Evolutionary conservation across 2,329 filamentous ascomycete species (phyloP), one percentile per base, ranked within the genome.

Genomic region (Paecilomyces dactylethromorphus): DNA sequence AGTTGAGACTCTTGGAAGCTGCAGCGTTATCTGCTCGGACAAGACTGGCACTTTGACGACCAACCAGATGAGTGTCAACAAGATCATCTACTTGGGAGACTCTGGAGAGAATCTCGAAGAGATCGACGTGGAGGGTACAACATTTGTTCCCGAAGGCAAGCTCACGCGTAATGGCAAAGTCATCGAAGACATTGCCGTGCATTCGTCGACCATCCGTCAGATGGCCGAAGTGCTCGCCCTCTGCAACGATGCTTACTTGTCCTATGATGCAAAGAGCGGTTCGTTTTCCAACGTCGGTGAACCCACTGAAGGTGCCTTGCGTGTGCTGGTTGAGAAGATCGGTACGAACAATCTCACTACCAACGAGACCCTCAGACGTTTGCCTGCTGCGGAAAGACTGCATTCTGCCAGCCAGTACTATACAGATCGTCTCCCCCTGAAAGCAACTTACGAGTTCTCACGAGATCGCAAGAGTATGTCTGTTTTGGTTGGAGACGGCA

Each of bases 391-490:
- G 31, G 78, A 92, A 63, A 85, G 86, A 63, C 82, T 94, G 49
- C 89, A 97, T 78, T 85, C 88, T 68, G 87, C 91, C 60, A 97
- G 92, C 79, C 83, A 87, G 64, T 87, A 87, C 77, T 97, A 96
- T 73, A 92, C 96, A 77, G 82, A 86, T 65, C 83, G 85, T 65
- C 84, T 87, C 55, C 85, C 86, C 56, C 86, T 89, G 50, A 82
- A 96, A 58, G 88, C 92, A 8, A 96, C 92, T 11, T 99, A 91
- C 68, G 94, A 99, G 73, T 99, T 99, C 78, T 97, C 94, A 1
- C 87, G 94, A 67, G 94, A 99, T 76, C 87, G 94, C 63, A 99
- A 99, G 85, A 97, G 93, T 77, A 99, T 99, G 94, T 99, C 94
- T 54, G 95, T 99, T 35, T 80, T 97, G 60, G 91, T 95, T 62